A percentile compares a stretch with the other conserved stretches of the same genome.
Evolutionary conservation across 2,329 filamentous ascomycete species (phyloP).

Genomic region (Diatrype stigma): DNA sequence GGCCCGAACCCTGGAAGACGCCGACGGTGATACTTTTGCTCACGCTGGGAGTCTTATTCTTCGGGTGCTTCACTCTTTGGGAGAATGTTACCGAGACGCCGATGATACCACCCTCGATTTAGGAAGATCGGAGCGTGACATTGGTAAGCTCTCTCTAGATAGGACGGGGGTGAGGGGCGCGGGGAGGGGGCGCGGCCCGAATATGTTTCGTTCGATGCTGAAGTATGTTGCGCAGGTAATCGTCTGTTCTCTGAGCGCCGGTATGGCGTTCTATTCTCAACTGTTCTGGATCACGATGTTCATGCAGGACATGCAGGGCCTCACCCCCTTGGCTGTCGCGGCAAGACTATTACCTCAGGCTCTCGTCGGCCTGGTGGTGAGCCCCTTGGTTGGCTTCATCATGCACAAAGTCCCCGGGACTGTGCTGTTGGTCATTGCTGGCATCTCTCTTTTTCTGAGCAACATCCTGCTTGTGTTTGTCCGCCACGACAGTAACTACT

Average conservation of each 20-base stretch:
- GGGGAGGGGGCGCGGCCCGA: too few relatives aligned
- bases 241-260: constrained; percentile 23
- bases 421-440: constrained; percentile 19
- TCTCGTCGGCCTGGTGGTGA: constrained; percentile 25
- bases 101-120: constrained; percentile 28
- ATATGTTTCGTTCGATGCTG: constrained; percentile 3
- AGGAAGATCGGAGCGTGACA: constrained; percentile 23
- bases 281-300: constrained; percentile 32
- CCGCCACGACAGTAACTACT: constrained; percentile 22
- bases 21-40: constrained; percentile 29
- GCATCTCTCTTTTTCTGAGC: constrained; percentile 20
- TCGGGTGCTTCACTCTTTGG: constrained; percentile 29
- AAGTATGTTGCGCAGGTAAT: constrained; percentile 16
- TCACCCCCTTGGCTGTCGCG: constrained; percentile 27
- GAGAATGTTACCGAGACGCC: constrained; percentile 26
- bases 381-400: constrained; percentile 28
- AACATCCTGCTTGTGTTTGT: constrained; percentile 29
- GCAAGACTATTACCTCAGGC: constrained; percentile 30
- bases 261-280: constrained; percentile 29
- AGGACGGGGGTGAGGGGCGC: too few relatives aligned
- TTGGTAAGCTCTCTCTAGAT: too few relatives aligned
- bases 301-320: constrained; percentile 26
- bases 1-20: constrained; percentile 28
- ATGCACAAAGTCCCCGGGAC: constrained; percentile 26
- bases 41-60: constrained; percentile 23